Base-by-base conservation (phyloP, 305 asterid species). In the Solanum aculeatissimum region DNA sequence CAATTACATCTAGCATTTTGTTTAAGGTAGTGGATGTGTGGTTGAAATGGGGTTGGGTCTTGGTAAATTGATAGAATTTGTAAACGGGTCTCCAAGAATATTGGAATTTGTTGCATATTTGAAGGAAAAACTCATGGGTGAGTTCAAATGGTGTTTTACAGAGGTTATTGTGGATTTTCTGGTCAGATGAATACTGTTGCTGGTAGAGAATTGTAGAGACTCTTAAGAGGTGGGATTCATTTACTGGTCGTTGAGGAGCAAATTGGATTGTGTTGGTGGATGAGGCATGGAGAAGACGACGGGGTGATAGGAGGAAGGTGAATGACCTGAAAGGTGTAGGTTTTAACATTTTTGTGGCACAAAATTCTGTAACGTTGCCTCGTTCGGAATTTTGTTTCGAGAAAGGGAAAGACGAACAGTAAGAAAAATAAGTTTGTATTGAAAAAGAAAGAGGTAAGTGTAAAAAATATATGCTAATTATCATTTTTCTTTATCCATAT, bases 151-250 rank as follows among this genome's bases (percentile, higher is more conserved):
- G 79, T 35, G 93, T 86, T 85, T 90, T 88, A 70, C 63, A 79
- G 80, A 96, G 97, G 90, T 84, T 89, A 83, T 49, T 82, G 85
- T 90, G 95, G 90, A 95, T 95, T 80, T 88, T 93, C 47, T 88
- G 71, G 23, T 88, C 88, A 0, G 95, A 83, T 84, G 95, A 91
- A 85, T 91, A 79, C 43, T 96, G 98, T 83, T 95, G 98, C 69
- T 95, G 99, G 94, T 95, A 94, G 88, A 96, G 98, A 85, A 95
- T 83, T 23, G 97, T 96, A 89, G 94, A 96, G 80, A 96, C 93
- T 85, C 94, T 90, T 69, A 92, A 90, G 65, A 96, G 95, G 66
- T 94, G 97, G 80, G 92, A 87, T 85, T 91, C 93, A 53, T 94
- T 83, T 10, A 93, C 90, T 12, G 94, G 93, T 57, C 84, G 47